These are phyloP conservation scores for Paulownia fortunei DNA, from an alignment of 257 asterid genomes.

Conservation along the genomic window DNA sequence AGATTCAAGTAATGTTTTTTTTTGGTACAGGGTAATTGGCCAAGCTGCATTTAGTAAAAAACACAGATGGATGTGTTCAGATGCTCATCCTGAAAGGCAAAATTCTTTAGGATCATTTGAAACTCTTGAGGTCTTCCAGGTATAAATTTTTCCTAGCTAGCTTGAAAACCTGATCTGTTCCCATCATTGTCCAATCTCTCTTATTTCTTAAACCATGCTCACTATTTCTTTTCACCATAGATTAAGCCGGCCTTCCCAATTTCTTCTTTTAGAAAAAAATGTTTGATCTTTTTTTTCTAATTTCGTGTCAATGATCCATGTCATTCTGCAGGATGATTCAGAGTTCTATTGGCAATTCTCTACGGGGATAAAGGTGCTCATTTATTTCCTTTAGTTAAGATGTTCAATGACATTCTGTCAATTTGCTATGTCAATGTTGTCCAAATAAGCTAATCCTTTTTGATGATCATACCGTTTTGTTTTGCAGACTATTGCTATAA, in stretches of 20 bases:
- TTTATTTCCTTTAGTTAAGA: background rate
- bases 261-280: background rate
- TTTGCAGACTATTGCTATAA: conserved; percentile 78
- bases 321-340: conserved; percentile 59
- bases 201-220: background rate
- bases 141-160: conserved; percentile 10
- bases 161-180: background rate
- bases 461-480: too few species aligned
- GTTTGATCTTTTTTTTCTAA: conserved; percentile 9
- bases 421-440: background rate
- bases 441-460: conserved; percentile 17
- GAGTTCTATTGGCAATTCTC: conserved; percentile 64
- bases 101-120: conserved; percentile 43
- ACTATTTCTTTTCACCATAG: background rate
- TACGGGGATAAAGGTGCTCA: conserved; percentile 72
- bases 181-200: background rate
- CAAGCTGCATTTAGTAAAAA: conserved; percentile 65
- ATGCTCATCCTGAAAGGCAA: conserved; percentile 43
- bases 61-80: conserved; percentile 66
- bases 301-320: background rate
- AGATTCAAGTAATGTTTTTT: too few species aligned
- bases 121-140: conserved; percentile 58
- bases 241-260: background rate
- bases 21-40: conserved; percentile 67
- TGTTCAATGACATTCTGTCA: background rate